phyloP scores from a whole-genome alignment of 805 yeast species.

The Candida krabiensis region DNA sequence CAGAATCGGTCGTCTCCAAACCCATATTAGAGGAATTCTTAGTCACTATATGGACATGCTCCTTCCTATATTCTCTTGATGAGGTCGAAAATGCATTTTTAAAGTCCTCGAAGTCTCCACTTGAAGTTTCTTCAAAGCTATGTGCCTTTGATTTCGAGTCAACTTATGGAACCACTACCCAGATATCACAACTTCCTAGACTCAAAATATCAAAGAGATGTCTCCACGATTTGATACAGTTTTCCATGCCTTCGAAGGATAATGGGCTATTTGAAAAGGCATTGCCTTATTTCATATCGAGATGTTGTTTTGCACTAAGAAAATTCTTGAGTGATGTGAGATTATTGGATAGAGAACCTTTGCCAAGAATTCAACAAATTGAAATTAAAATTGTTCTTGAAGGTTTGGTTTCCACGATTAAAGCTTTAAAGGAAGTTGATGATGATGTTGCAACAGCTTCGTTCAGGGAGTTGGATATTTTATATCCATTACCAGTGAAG shows the following conservation, averaged over 20 bases:
- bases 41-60: conserved; percentile 52
- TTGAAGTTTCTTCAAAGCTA: conserved; percentile 38
- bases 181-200: conserved; percentile 44
- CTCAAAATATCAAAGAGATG: conserved; percentile 54
- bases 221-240: conserved; percentile 48
- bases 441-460: conserved; percentile 2
- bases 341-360: conserved; percentile 60
- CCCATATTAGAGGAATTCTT: conserved; percentile 44
- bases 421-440: conserved; percentile 3
- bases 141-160: conserved; percentile 44
- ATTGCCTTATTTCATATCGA: conserved; percentile 50
- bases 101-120: conserved; percentile 24
- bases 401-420: conserved; percentile 36
- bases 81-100: conserved; percentile 44
- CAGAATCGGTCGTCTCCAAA: conserved; percentile 23
- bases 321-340: conserved; percentile 64
- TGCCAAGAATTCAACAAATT: conserved; percentile 59
- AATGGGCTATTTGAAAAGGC: conserved; percentile 28
- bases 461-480: conserved; percentile 9
- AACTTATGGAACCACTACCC: conserved; percentile 64
- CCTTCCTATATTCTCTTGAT: conserved; percentile 59
- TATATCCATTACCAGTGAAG: conserved; percentile 26
- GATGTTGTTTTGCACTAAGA: conserved; percentile 61
- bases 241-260: conserved; percentile 33
- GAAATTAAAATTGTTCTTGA: conserved; percentile 54